Percentiles rank a stretch among this genome's conserved stretches.
Evolutionary conservation across 192 early-diverging fungal species (phyloP).

Genomic region (Coemansia sp.): DNA sequence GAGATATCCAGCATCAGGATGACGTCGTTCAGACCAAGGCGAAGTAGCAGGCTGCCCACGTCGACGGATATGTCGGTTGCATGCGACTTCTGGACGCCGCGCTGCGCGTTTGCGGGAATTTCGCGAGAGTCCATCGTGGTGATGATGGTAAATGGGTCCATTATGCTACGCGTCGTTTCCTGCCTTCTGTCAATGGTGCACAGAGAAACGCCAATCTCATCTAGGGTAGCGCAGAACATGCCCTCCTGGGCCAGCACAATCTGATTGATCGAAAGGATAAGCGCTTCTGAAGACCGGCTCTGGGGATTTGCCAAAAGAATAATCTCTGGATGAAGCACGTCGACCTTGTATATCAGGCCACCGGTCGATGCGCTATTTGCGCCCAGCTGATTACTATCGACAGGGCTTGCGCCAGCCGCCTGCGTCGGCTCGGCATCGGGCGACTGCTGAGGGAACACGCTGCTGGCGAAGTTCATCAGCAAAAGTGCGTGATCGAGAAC

Average conservation of each 20-base stretch:
- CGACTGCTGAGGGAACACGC: slow-evolving; percentile 49
- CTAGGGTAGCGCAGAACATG: slow-evolving; percentile 67
- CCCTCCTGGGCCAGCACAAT: slow-evolving; percentile 77
- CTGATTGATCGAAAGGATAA: slow-evolving; percentile 79
- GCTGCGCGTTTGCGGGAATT: slow-evolving; percentile 49
- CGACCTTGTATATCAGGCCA: slow-evolving; percentile 70
- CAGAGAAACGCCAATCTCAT: slow-evolving; percentile 85
- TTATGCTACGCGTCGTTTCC: slow-evolving; percentile 76
- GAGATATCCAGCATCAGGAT: slow-evolving; percentile 80
- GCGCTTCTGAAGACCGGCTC: slow-evolving; percentile 72
- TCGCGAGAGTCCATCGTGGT: slow-evolving; percentile 73
- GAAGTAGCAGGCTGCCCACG: slow-evolving; percentile 70
- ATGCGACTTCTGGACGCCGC: slow-evolving; percentile 38
- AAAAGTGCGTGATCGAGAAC: slow-evolving; percentile 84
- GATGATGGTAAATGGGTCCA: slow-evolving; percentile 87
- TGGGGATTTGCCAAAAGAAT: slow-evolving; percentile 78
- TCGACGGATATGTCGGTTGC: slow-evolving; percentile 69
- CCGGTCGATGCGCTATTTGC: slow-evolving; percentile 16
- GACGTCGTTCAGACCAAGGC: slow-evolving; percentile 85
- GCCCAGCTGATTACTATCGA: not conserved
- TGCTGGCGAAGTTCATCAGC: slow-evolving; percentile 72
- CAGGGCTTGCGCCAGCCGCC: not conserved
- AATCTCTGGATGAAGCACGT: slow-evolving; percentile 77
- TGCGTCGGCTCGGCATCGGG: slow-evolving; percentile 6
- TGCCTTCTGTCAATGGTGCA: slow-evolving; percentile 83